Evolutionary conservation across 2,329 filamentous ascomycete species (phyloP), one percentile per base, ranked within the genome.

Genomic region (Madurella mycetomatis): DNA sequence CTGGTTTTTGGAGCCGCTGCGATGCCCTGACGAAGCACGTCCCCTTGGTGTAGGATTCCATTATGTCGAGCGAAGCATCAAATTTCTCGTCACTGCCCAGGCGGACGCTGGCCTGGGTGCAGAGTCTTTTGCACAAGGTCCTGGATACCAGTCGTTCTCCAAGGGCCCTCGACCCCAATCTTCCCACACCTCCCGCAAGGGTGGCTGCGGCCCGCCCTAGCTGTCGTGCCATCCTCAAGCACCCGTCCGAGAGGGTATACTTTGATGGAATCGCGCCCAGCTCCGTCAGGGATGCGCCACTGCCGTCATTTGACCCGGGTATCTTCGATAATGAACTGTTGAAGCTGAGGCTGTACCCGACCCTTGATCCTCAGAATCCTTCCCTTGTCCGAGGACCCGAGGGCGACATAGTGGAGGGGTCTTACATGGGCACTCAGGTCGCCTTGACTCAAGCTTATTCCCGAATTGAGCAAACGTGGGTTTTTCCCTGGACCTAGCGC

Each of bases 391-490:
- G 57, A 13, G 57, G 60, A 15, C 67, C 60, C 1, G 61, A 64
- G 25, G 69, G 66, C 3, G 65, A 68, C 42, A 67, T 71, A 9
- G 42, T 43, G 2, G 55, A 67, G 44, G 69, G 67, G 1, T 69
- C 67, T 2, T 71, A 70, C 49, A 52, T 62, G 5, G 69, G 68
- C 7, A 70, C 69, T 0, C 69, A 70, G 41, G 63, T 69, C 13
- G 68, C 68, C 9, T 25, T 71, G 19, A 70, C 67, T 0, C 66
- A 71, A n/a, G 61, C 67, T 0, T 70, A 70, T 48, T 60, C 63
- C 11, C 63, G 66, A 13, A 69, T 70, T 47, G 69, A 70, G 61
- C 66, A 66, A 43, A 69, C 63, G 68, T 70, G 41, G 62, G 66
- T 30, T 12, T 12, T 30, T 0, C 5, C n/a, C 12, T 15, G 11